A percentile compares a stretch with the other conserved stretches of the same genome.
These are phyloP conservation scores for Clathrospora elynae DNA, from an alignment of 2,329 filamentous ascomycete species.

Conservation along the genomic window DNA sequence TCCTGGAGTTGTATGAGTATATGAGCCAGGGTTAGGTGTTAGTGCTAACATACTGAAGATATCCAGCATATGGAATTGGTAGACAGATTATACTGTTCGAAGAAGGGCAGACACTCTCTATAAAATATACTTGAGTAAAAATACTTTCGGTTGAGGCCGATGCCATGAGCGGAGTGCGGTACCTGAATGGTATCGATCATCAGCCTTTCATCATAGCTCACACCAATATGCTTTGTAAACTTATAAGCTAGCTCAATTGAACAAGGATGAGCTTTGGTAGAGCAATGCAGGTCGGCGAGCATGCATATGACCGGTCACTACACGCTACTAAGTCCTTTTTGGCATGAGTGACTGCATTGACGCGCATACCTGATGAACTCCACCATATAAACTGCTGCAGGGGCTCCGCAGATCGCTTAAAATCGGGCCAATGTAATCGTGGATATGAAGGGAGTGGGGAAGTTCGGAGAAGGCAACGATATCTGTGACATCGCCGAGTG, in stretches of 20 bases:
- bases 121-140: constrained; percentile 11
- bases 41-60: constrained; percentile 22
- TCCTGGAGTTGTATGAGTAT: too few relatives aligned
- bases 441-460: not conserved
- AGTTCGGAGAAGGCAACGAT: constrained; percentile 1
- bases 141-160: constrained; percentile 10
- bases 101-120: constrained; percentile 6
- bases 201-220: constrained; percentile 6
- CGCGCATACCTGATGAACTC: constrained; percentile 5
- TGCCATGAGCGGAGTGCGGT: constrained; percentile 22
- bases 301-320: constrained; percentile 6
- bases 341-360: constrained; percentile 7
- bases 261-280: constrained; percentile 13
- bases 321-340: constrained; percentile 1
- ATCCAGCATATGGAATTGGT: constrained; percentile 27
- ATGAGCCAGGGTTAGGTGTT: constrained; percentile 4
- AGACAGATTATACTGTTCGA: constrained; percentile 2
- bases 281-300: constrained; percentile 16
- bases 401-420: constrained; percentile 3
- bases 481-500: constrained; percentile 1
- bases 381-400: constrained; percentile 3
- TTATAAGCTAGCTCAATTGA: constrained; percentile 13
- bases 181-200: constrained; percentile 13
- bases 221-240: constrained; percentile 5
- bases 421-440: constrained; percentile 3